Evolutionary conservation across 331 rosid genomes (phyloP), one percentile per base, ranked within the genome.

Genomic region (Malus hybrid): DNA sequence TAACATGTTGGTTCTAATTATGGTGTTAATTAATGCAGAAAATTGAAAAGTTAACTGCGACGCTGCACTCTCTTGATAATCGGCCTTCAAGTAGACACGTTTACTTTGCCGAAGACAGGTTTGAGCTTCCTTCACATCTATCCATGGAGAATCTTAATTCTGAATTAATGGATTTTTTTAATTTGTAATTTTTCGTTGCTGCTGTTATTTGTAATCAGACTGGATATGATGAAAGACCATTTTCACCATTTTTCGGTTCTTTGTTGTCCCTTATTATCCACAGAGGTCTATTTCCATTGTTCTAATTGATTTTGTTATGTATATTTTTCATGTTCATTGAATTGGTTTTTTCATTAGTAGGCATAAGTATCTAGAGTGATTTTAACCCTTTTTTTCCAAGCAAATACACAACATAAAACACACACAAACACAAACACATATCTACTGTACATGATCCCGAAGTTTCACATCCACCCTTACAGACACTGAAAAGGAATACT

Each of bases 41-140:
- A 88, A 70, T 89, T 71, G 97, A 87, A 81, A 91, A 79, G 84
- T 78, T 91, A 79, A 74, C 86, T 46, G 90, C 98, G 1, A 75
- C 73, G 10, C 82, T 93, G 69, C 97, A 91, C 73, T 83, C 66
- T 14, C 50, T 84, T 77, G 95, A 86, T 77, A 74, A 84, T 64
- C 82, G 77, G 39, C 86, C 83, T 16, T 72, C 86, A 6, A 85
- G 78, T 62, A 81, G 61, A 72, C 94, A 90, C 27, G 15, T 87
- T 60, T 91, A 76, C 80, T 90, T 76, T 81, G 92, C 96, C 14
- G 95, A 91, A 67, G 91, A 94, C 80, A 84, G 95, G 95, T 91
- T 73, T 79, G 85, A 68, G 59, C 69, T 67, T 70, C 76, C 60
- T 69, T 14, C 65, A 20, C n/a, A 2, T 24, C 48, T 57, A 31